Base-by-base conservation (phyloP, 495 filamentous ascomycete genomes). In the Oleoguttula mirabilis region DNA sequence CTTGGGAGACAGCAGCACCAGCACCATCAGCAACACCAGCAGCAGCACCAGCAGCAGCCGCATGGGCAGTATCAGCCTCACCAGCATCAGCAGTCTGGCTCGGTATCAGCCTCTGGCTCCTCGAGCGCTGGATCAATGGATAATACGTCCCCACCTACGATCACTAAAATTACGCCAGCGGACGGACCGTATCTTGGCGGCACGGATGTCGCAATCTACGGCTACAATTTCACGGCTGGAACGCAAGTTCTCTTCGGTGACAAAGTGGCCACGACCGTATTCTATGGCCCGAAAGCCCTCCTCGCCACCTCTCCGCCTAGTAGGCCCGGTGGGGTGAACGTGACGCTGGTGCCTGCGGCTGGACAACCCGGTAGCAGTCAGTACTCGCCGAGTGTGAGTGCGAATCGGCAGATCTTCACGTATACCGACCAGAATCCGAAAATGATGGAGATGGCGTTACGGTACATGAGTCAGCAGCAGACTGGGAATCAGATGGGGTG, bases 201-300 rank as follows among this genome's bases (percentile, higher is more conserved):
- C 10, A 81, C 82, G 23, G 87, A 94, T 52, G 84, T 94, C 10
- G 85, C 82, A 0, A 69, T 88, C 40, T 64, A 88, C 20, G 88
- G 88, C 4, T 79, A 73, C 51, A 76, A 77, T 16, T 94, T 94
- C 51, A 75, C 72, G 25, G 73, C 78, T 33, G 84, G 83, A 4
- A 72, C 88, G 55, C 81, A 84, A 41, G 84, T 94, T 43, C 78
- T 87, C 52, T 95, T 95, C 60, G 88, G 87, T 14, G 77, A 84
- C 32, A 70, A 68, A 3, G 66, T 75, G 24, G 88, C 88, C 8
- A 80, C 76, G 1, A 88, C 83, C 10, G 84, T 81, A 1, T 92
- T 70, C 52, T 93, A 84, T 79, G 82, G 83, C 17, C 74, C 81
- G 38, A 78, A 73, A 32, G 82, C 80, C 15, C 66, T 94, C n/a